Percentiles rank a stretch among this genome's conserved stretches.
Conservation (phyloP, 1,139 yeast species). For the Saccharomycopsis hybrid region DNA sequence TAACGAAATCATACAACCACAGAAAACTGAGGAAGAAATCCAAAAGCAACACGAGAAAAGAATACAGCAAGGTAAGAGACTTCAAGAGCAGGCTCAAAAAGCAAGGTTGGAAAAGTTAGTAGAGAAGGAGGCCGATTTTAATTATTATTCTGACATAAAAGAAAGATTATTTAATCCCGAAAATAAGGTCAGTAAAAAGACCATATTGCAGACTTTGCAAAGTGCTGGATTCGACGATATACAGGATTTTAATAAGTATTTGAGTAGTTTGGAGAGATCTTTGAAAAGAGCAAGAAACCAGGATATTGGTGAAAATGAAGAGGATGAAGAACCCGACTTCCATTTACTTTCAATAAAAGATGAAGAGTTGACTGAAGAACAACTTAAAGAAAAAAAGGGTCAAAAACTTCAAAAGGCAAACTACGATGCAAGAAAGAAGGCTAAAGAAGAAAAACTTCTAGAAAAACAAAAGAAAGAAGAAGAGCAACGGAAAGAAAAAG, state of each 20-base stretch:
- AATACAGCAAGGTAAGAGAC: slow-evolving; percentile 76
- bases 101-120: slow-evolving; percentile 72
- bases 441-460: slow-evolving; percentile 71
- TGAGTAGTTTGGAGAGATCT: slow-evolving; percentile 60
- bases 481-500: slow-evolving; percentile 56
- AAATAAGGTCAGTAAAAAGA: slow-evolving; percentile 36
- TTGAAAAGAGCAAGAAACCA: slow-evolving; percentile 61
- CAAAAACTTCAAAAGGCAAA: slow-evolving; percentile 81
- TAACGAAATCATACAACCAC: slow-evolving; percentile 53
- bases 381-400: slow-evolving; percentile 77
- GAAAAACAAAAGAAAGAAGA: slow-evolving; percentile 44
- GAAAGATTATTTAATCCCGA: slow-evolving; percentile 45
- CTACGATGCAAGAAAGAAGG: slow-evolving; percentile 80
- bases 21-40: slow-evolving; percentile 79
- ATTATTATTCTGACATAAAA: slow-evolving; percentile 57
- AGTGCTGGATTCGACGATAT: slow-evolving; percentile 76
- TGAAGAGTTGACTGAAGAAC: slow-evolving; percentile 71
- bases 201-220: slow-evolving; percentile 43
- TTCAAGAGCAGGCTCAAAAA: slow-evolving; percentile 90
- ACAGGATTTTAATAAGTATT: slow-evolving; percentile 62
- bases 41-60: slow-evolving; percentile 73
- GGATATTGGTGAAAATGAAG: slow-evolving; percentile 52
- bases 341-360: slow-evolving; percentile 82
- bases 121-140: slow-evolving; percentile 76
- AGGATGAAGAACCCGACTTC: slow-evolving; percentile 57